phyloP scores from a whole-genome alignment of 1,284 basidiomycete genomes.

The Moesziomyces parantarcticus region DNA sequence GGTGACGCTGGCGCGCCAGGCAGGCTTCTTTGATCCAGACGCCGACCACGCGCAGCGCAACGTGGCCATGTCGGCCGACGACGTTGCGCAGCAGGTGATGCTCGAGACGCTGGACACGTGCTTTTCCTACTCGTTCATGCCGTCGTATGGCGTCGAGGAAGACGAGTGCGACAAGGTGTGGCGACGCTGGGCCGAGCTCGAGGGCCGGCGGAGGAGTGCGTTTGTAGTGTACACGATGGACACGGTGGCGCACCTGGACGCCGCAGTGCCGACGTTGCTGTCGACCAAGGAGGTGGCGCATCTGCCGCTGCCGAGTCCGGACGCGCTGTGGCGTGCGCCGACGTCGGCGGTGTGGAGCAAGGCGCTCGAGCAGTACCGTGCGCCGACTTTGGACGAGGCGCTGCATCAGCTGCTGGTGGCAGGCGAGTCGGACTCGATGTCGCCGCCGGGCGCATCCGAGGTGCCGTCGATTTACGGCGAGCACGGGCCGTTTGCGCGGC shows the following conservation, averaged over 20 bases:
- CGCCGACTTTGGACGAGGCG: constrained; percentile 51
- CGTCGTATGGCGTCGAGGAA: constrained; percentile 31
- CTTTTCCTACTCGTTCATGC: constrained; percentile 49
- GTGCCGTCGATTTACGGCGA: constrained; percentile 41
- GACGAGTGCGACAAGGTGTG: constrained; percentile 52
- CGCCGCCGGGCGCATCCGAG: constrained; percentile 2
- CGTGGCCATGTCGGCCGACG: constrained; percentile 29
- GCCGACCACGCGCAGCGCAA: constrained; percentile 40
- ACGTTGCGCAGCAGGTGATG: constrained; percentile 39
- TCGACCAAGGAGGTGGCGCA: constrained; percentile 51
- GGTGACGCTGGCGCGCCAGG: constrained; percentile 52
- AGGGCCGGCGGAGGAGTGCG: constrained; percentile 53
- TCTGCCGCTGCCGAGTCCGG: constrained; percentile 56
- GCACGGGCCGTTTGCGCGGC: constrained; percentile 58
- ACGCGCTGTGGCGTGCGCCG: constrained; percentile 53
- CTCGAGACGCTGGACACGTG: constrained; percentile 36
- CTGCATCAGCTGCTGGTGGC: constrained; percentile 40
- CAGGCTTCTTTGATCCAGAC: constrained; percentile 52
- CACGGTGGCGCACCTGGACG: constrained; percentile 55
- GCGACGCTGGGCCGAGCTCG: constrained; percentile 58
- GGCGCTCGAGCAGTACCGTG: constrained; percentile 34
- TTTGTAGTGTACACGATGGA: constrained; percentile 55
- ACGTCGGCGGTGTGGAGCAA: constrained; percentile 40
- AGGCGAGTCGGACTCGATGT: constrained; percentile 16
- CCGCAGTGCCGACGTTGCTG: constrained; percentile 43